Percentiles rank a stretch among this genome's conserved stretches.
Conservation (phyloP, 352 stramenopile genomes). For the Globisporangium uncinulatum region DNA sequence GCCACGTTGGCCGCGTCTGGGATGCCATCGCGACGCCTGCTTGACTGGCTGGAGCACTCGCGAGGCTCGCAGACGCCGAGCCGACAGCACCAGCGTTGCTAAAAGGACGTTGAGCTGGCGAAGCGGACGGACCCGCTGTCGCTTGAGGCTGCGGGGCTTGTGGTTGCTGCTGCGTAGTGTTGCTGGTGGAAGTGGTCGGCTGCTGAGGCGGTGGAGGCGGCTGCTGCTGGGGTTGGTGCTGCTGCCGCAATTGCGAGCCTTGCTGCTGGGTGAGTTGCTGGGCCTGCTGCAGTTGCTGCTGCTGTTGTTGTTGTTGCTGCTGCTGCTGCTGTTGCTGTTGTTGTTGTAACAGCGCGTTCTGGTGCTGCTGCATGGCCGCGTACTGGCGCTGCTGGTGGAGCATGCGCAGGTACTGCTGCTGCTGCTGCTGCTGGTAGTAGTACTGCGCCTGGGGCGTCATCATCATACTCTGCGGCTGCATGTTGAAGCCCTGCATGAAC, state of each 20-base stretch:
- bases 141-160: constrained; percentile 13
- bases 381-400: constrained; percentile 41
- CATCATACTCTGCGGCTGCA: constrained; percentile 73
- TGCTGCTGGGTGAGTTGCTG: constrained; percentile 15
- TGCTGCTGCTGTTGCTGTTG: constrained; percentile 23
- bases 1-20: constrained; percentile 44
- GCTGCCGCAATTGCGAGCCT: neutral
- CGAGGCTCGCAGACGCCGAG: constrained; percentile 1
- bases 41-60: constrained; percentile 1
- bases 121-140: constrained; percentile 7
- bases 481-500: constrained; percentile 64
- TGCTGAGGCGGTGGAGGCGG: neutral
- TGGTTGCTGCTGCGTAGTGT: neutral
- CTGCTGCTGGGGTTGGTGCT: constrained; percentile 1
- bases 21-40: neutral
- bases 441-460: constrained; percentile 68
- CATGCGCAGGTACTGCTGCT: constrained; percentile 80
- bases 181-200: neutral
- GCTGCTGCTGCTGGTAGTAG: constrained; percentile 71
- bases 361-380: constrained; percentile 35
- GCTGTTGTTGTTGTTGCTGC: constrained; percentile 18
- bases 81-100: constrained; percentile 3
- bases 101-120: constrained; percentile 9
- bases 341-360: constrained; percentile 33
- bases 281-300: constrained; percentile 25